A percentile compares a stretch with the other conserved stretches of the same genome.
Conservation (phyloP, 2,329 filamentous ascomycete species). For the Sarocladiaceae sp. region DNA sequence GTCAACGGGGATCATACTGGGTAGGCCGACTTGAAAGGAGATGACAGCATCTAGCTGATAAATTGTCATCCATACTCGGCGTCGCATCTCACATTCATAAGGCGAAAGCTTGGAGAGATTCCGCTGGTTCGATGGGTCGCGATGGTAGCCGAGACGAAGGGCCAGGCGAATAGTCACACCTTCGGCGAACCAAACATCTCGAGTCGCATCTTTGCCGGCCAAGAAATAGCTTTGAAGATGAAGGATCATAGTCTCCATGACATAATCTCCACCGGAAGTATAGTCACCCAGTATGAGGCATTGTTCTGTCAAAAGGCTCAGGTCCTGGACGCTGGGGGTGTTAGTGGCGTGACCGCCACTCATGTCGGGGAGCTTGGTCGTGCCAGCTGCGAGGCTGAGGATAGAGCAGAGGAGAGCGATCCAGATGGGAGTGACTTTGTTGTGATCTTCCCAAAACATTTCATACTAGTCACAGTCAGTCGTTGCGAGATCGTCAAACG, state of each 20-base stretch:
- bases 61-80: slow-evolving; percentile 39
- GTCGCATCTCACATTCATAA: slow-evolving; percentile 45
- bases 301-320: slow-evolving; percentile 28
- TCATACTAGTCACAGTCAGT: not conserved
- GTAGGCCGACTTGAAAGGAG: slow-evolving; percentile 43
- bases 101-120: slow-evolving; percentile 25
- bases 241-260: slow-evolving; percentile 39
- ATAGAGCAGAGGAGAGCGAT: slow-evolving; percentile 41
- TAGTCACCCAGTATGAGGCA: slow-evolving; percentile 42
- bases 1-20: slow-evolving; percentile 34
- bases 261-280: slow-evolving; percentile 33
- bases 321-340: slow-evolving; percentile 9
- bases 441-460: slow-evolving; percentile 17
- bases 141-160: slow-evolving; percentile 44
- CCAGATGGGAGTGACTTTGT: slow-evolving; percentile 33
- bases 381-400: slow-evolving; percentile 31
- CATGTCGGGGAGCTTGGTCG: slow-evolving; percentile 21
- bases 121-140: slow-evolving; percentile 35
- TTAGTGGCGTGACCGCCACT: slow-evolving; percentile 17
- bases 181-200: slow-evolving; percentile 40
- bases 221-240: slow-evolving; percentile 31
- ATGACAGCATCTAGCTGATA: slow-evolving; percentile 40
- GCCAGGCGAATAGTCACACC: slow-evolving; percentile 39
- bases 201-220: slow-evolving; percentile 22
- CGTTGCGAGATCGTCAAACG: not conserved